These are phyloP conservation scores for Dalbergia cochinchinensis DNA, from an alignment of 306 rosid species.

Conservation along the genomic window DNA sequence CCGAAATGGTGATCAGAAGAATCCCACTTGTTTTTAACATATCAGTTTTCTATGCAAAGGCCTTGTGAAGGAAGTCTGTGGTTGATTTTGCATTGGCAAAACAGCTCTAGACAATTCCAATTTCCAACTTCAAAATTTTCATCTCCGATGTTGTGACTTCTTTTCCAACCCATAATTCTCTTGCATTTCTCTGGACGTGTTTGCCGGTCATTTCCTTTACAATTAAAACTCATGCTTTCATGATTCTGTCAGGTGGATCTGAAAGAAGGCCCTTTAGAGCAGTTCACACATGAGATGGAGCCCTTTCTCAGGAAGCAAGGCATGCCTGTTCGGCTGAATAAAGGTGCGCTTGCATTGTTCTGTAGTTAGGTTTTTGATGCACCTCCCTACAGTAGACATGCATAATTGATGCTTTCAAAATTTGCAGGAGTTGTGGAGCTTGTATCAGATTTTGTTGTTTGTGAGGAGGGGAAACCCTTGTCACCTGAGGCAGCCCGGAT, in stretches of 20 bases:
- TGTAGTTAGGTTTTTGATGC: neutral
- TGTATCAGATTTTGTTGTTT: conserved; percentile 80
- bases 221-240: conserved; percentile 2
- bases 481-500: conserved; percentile 92
- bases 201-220: neutral
- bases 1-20: conserved; percentile 67
- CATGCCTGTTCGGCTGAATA: conserved; percentile 94
- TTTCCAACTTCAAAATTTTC: neutral
- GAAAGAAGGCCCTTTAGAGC: conserved; percentile 92
- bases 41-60: neutral
- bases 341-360: conserved; percentile 59
- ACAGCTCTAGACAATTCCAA: neutral
- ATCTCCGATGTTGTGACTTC: neutral
- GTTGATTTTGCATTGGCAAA: neutral
- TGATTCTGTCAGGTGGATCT: conserved; percentile 76
- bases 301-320: conserved; percentile 95
- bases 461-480: conserved; percentile 91
- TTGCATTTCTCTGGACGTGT: neutral
- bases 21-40: neutral
- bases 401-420: neutral
- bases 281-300: conserved; percentile 96
- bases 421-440: conserved; percentile 93
- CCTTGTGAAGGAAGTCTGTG: neutral
- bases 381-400: neutral
- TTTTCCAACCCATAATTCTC: neutral